Evolutionary conservation across 805 yeast genomes (phyloP), one percentile per base, ranked within the genome.

Genomic region (Hanseniaspora guilliermondii): DNA sequence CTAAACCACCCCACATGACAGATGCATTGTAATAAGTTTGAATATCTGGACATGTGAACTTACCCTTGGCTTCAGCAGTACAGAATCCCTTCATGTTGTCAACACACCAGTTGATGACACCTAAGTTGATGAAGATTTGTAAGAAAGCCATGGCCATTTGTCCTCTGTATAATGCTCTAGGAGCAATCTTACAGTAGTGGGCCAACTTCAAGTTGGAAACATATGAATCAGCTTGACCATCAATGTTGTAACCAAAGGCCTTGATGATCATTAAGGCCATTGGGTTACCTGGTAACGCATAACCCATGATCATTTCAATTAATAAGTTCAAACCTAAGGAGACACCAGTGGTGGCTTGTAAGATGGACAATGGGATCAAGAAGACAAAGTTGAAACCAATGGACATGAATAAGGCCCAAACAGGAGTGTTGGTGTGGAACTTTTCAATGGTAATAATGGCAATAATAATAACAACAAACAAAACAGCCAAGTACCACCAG

Each of bases 371-470:
- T 6, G 85, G 85, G 39, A 80, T 68, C 56, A 80, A 71, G 58
- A 79, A 79, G 9, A 76, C 66, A 49, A 76, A 69, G 59, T 78
- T 73, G 56, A 80, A 70, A 19, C 69, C 63, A n/a, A 79, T 67
- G 1, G 83, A 78, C 61, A 79, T 69, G 53, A 80, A 76, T 21
- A 79, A 70, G 2, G 80, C 81, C 82, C 82, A 80, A 17, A 79
- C 74, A 2, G 85, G 84, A 5, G 82, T 75, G 47, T 77, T 79
- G 0, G 78, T 71, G 40, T 74, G 77, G 58, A 73, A 76, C n/a
- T 71, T 62, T 39, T 65, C 56, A 7, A 73, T 71, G 40, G 72
- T 67, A 0, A 67, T 55, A 22, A 75, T 58, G 25, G 62, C 67
- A 54, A 64, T 73, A 65, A 74, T 65, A 45, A 76, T 65, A 1